A percentile compares a stretch with the other conserved stretches of the same genome.
These are phyloP conservation scores for Spinacia oleracea DNA, from an alignment of 179 eudicot genomes.

Conservation along the genomic window DNA sequence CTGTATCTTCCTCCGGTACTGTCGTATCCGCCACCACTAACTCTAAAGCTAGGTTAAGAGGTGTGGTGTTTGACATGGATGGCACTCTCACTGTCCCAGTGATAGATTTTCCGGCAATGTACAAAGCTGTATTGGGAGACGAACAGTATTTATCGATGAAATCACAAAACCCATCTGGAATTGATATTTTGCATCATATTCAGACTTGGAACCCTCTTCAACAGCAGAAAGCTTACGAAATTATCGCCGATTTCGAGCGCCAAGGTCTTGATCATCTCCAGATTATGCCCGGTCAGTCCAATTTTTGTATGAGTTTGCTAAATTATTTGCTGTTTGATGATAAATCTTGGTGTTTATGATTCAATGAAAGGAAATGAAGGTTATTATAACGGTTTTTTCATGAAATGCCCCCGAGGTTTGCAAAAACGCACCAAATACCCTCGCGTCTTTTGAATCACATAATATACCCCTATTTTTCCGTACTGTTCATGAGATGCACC, in stretches of 20 bases:
- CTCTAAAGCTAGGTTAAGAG: slow-evolving; percentile 50
- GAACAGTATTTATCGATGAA: slow-evolving; percentile 44
- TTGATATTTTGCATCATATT: slow-evolving; percentile 79
- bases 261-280: slow-evolving; percentile 80
- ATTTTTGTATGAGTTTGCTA: background rate
- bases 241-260: slow-evolving; percentile 73
- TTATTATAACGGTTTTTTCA: no score
- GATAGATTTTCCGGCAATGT: slow-evolving; percentile 89
- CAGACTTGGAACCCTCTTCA: slow-evolving; percentile 55
- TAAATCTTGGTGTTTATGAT: no score
- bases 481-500: no score
- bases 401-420: no score
- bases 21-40: slow-evolving; percentile 13
- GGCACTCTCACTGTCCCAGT: slow-evolving; percentile 92
- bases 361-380: no score
- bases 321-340: background rate
- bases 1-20: slow-evolving; percentile 29
- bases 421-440: no score
- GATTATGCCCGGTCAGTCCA: slow-evolving; percentile 81
- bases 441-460: no score
- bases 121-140: slow-evolving; percentile 75
- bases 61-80: slow-evolving; percentile 97
- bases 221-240: slow-evolving; percentile 61
- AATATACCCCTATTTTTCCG: no score
- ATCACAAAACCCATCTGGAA: slow-evolving; percentile 59